Percentiles rank a stretch among this genome's conserved stretches.
Conservation (phyloP, 169 alveolate species). For the Cryptosporidium parvum region DNA sequence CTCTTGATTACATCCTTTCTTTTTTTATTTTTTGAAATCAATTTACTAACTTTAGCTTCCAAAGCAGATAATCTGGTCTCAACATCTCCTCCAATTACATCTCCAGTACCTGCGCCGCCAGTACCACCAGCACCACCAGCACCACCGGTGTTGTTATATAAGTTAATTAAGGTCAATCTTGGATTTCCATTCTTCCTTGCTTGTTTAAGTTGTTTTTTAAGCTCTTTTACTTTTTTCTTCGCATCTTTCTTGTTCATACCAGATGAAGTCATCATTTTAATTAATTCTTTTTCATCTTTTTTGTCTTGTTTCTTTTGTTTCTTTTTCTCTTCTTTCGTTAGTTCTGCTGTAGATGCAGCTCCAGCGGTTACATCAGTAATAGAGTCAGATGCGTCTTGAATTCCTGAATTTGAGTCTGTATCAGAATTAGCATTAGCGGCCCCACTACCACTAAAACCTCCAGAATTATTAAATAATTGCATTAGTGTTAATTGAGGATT, state of each 20-base stretch:
- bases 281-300: not conserved
- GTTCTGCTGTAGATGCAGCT: not conserved
- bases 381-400: not conserved
- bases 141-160: not conserved
- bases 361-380: not conserved
- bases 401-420: not conserved
- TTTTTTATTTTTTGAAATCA: not conserved
- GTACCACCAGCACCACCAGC: not conserved
- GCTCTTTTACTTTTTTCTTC: conserved; percentile 3
- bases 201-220: conserved; percentile 17
- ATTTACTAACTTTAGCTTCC: not conserved
- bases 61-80: not conserved
- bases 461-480: conserved; percentile 22
- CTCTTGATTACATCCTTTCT: conserved; percentile 4
- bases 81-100: not conserved
- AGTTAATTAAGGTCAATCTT: conserved; percentile 1
- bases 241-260: conserved; percentile 10
- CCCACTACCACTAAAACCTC: conserved; percentile 22
- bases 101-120: conserved; percentile 1
- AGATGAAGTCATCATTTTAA: not conserved
- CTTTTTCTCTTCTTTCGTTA: conserved; percentile 47
- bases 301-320: conserved; percentile 56
- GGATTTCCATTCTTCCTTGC: conserved; percentile 17
- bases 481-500: not conserved
- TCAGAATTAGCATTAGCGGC: not conserved